Conservation (phyloP, 169 alveolate species). For the Plasmodium gonderi region DNA sequence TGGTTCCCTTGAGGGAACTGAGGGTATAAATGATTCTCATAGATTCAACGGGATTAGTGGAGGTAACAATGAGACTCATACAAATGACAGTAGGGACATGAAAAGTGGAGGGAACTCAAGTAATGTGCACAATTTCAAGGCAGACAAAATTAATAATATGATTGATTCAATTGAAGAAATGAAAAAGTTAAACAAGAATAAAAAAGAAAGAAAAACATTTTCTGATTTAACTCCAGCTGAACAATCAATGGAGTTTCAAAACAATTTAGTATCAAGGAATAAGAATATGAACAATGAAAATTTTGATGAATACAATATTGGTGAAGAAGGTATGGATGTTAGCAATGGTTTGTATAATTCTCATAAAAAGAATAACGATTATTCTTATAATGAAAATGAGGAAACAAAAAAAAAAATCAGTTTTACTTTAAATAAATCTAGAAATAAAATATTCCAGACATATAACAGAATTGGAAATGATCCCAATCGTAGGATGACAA, state of each 20-base stretch:
- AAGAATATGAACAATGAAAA: neutral
- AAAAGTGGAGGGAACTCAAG: neutral
- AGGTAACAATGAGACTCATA: neutral
- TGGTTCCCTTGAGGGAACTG: neutral
- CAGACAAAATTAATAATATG: constrained; percentile 67
- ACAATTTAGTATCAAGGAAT: neutral
- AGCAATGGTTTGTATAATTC: neutral
- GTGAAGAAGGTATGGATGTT: neutral
- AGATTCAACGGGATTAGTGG: neutral
- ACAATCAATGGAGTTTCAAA: neutral
- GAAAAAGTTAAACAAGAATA: constrained; percentile 51
- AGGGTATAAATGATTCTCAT: too few species aligned
- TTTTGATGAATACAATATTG: neutral
- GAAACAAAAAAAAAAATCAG: constrained; percentile 54
- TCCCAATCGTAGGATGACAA: neutral
- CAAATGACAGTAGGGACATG: neutral
- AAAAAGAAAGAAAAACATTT: constrained; percentile 15
- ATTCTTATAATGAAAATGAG: constrained; percentile 4
- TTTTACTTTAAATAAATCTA: constrained; percentile 53
- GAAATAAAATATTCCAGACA: constrained; percentile 44
- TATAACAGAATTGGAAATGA: constrained; percentile 5
- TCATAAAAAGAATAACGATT: neutral
- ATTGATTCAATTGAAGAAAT: constrained; percentile 65
- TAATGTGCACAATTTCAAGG: constrained; percentile 25
- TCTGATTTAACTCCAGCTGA: neutral